phyloP scores from a whole-genome alignment of 371 early-diverging fungal species.

The Rhizomucor miehei region DNA sequence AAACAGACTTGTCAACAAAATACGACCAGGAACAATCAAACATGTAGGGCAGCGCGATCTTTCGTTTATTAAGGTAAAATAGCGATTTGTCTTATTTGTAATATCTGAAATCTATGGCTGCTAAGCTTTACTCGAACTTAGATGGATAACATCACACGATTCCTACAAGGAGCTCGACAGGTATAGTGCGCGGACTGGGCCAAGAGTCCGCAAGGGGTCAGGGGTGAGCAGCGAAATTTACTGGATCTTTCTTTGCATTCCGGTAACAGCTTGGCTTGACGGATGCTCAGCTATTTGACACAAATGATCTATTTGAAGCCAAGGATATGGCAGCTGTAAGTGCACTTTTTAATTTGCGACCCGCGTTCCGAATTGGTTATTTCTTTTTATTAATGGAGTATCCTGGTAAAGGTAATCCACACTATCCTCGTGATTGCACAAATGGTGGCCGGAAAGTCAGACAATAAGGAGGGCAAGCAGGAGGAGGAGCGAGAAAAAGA shows the following conservation, averaged over 20 bases:
- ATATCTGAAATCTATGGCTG: no score
- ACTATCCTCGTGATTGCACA: conserved; percentile 33
- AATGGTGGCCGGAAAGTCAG: conserved; percentile 19
- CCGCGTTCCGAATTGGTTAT: not conserved
- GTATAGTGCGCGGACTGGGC: conserved; percentile 17
- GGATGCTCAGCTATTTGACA: conserved; percentile 85
- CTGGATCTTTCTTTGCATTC: not conserved
- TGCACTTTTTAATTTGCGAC: not conserved
- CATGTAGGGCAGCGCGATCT: conserved; percentile 43
- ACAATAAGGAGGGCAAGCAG: not conserved
- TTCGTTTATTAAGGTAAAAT: conserved; percentile 37
- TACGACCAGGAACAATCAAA: conserved; percentile 45
- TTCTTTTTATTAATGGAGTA: not conserved
- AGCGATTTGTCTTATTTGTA: not conserved
- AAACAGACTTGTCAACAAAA: conserved; percentile 42
- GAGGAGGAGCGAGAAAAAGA: not conserved
- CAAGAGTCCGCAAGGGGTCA: not conserved
- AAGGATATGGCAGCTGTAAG: conserved; percentile 79
- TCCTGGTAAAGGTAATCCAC: conserved; percentile 26
- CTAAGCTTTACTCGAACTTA: conserved; percentile 16
- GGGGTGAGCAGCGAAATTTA: not conserved
- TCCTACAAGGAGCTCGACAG: conserved; percentile 60
- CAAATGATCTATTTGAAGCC: conserved; percentile 86
- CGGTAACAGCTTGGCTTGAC: conserved; percentile 65
- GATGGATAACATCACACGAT: conserved; percentile 84